Evolutionary conservation across 2,329 filamentous ascomycete genomes (phyloP).

Genomic region (Talaromyces sp.): DNA sequence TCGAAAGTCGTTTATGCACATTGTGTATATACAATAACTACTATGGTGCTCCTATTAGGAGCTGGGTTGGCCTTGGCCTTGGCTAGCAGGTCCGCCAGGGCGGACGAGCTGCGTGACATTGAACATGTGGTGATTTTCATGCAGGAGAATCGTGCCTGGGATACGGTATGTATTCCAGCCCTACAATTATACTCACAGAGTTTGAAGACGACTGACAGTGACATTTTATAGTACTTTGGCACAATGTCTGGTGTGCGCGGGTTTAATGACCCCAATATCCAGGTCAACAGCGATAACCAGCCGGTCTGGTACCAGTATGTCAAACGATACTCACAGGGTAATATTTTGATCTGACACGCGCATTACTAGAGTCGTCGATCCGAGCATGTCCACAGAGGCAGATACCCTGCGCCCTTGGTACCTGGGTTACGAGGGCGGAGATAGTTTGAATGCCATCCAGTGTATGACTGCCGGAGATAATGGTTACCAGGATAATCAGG

Average conservation of each 20-base stretch:
- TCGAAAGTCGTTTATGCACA: no score
- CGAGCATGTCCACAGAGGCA: neutral
- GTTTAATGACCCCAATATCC: slow-evolving; percentile 60
- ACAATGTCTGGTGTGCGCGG: slow-evolving; percentile 60
- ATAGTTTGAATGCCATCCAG: neutral
- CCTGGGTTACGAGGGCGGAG: neutral
- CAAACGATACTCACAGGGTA: neutral
- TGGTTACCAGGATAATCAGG: slow-evolving; percentile 56
- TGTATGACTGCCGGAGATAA: slow-evolving; percentile 26
- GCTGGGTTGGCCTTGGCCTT: slow-evolving; percentile 15
- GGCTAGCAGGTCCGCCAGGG: slow-evolving; percentile 26
- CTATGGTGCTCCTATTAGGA: neutral
- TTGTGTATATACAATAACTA: neutral
- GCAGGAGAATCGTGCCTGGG: slow-evolving; percentile 53
- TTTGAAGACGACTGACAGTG: neutral
- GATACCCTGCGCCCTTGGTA: slow-evolving; percentile 4
- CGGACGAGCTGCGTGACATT: slow-evolving; percentile 53
- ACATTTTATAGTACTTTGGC: slow-evolving; percentile 52
- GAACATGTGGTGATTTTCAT: slow-evolving; percentile 63
- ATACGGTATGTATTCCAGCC: slow-evolving; percentile 31
- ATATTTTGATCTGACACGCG: neutral
- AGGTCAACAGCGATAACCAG: slow-evolving; percentile 24
- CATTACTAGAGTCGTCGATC: neutral
- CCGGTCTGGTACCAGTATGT: neutral
- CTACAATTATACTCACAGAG: neutral